Evolutionary conservation across 1,284 basidiomycete species (phyloP).

Genomic region (Ceratobasidium sp.): DNA sequence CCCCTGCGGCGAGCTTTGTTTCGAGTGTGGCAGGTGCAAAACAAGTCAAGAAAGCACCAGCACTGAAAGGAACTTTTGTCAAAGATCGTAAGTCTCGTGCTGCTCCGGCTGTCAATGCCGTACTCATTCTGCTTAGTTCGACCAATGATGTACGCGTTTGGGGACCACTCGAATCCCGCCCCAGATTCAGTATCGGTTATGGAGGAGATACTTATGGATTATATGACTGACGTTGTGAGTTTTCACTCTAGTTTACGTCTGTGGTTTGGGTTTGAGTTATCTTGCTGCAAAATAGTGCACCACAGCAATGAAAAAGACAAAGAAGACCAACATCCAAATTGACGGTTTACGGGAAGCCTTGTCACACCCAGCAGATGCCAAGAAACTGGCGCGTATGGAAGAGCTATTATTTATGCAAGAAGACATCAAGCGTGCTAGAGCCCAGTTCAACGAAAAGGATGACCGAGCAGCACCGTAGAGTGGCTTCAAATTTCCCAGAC

Average conservation of each 20-base stretch:
- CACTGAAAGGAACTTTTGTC: slow-evolving; percentile 71
- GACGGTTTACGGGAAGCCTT: slow-evolving; percentile 81
- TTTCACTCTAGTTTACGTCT: slow-evolving; percentile 31
- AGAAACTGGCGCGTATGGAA: slow-evolving; percentile 87
- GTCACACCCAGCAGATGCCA: slow-evolving; percentile 77
- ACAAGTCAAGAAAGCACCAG: slow-evolving; percentile 58
- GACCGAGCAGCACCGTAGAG: slow-evolving; percentile 49
- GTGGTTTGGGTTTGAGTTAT: slow-evolving; percentile 27
- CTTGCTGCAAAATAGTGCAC: slow-evolving; percentile 60
- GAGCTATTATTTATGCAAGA: slow-evolving; percentile 90
- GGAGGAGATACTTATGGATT: slow-evolving; percentile 93
- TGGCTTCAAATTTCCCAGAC: neutral
- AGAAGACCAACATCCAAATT: slow-evolving; percentile 71
- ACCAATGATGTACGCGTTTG: slow-evolving; percentile 94
- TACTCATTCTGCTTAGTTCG: slow-evolving; percentile 60
- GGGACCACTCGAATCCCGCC: slow-evolving; percentile 86
- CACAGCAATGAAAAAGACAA: slow-evolving; percentile 68
- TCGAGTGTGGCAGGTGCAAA: slow-evolving; percentile 21
- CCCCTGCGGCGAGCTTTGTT: slow-evolving; percentile 33
- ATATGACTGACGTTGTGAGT: slow-evolving; percentile 82
- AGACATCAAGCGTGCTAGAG: slow-evolving; percentile 86
- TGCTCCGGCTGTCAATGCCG: neutral
- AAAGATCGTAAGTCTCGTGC: slow-evolving; percentile 69
- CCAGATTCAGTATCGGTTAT: slow-evolving; percentile 88
- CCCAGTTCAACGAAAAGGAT: slow-evolving; percentile 69